These are phyloP conservation scores for Ceratocystis ficicola DNA, from an alignment of 2,329 filamentous ascomycete genomes.

Conservation along the genomic window DNA sequence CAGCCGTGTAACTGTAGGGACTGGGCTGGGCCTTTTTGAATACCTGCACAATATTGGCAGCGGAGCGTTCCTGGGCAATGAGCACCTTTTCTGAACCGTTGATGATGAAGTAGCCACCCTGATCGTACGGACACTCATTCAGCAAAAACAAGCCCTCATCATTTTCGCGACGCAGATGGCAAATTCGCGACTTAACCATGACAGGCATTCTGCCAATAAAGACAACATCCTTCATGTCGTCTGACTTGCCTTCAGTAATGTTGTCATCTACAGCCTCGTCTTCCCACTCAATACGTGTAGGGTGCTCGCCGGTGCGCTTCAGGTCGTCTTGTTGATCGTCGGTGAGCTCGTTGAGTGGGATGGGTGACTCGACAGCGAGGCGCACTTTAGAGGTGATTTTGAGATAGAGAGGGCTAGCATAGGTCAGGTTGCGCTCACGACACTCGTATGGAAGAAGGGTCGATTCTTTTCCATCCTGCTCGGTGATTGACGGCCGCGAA, in stretches of 20 bases:
- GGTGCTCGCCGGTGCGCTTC: constrained; percentile 43
- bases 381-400: constrained; percentile 77
- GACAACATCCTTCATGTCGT: constrained; percentile 56
- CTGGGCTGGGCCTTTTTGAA: constrained; percentile 96
- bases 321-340: constrained; percentile 48
- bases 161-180: constrained; percentile 69
- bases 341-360: constrained; percentile 56
- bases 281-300: constrained; percentile 49
- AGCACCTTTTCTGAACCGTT: constrained; percentile 98
- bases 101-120: constrained; percentile 98
- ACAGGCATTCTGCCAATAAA: constrained; percentile 94
- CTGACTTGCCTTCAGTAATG: constrained; percentile 30
- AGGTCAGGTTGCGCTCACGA: constrained; percentile 88
- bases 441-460: constrained; percentile 89
- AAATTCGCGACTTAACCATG: constrained; percentile 96
- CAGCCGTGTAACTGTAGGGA: constrained; percentile 82
- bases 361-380: constrained; percentile 64
- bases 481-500: constrained; percentile 78
- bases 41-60: constrained; percentile 96
- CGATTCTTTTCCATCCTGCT: constrained; percentile 78
- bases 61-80: constrained; percentile 93
- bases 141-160: constrained; percentile 81
- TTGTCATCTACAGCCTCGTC: constrained; percentile 39
- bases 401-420: constrained; percentile 81
- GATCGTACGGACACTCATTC: constrained; percentile 96